Evolutionary conservation across 1,139 yeast genomes (phyloP), one percentile per base, ranked within the genome.

Genomic region (Pneumocystis carinii): DNA sequence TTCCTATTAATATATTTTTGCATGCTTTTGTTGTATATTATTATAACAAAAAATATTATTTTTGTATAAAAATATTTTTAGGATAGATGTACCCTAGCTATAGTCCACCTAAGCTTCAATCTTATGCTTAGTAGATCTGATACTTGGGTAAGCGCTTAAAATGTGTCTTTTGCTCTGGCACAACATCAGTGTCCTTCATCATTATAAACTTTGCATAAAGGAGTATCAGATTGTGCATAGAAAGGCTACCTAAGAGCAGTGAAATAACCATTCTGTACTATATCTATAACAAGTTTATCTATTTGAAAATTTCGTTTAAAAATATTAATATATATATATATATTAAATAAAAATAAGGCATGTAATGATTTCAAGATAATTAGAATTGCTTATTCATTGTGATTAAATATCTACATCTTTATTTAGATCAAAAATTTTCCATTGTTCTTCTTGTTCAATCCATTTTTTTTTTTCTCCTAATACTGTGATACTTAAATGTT

Each of bases 381-480:
- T 10, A 48, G 48, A 12, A 48, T 48, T 24, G 12, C 19, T 7
- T 48, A 24, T 19, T 48, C 14, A 48, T 48, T 48, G 32, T 48
- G n/a, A 24, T 48, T 24, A 2, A 24, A 12, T 24, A 48, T 48
- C n/a, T 48, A 48, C 24, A 24, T 48, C 55, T 12, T 48, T 17
- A 3, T 48, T 24, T 64, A 64, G 62, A 27, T 64, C 42, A 53
- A 64, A 62, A 37, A 65, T 59, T 15, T 58, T 61, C 69, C 69
- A 66, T 27, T 64, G 64, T 6, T 62, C 61, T 17, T 62, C 62
- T 55, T 57, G 57, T 3, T 38, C 58, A 17, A 61, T 41, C 65
- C 66, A 66, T 37, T 64, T 68, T 48, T 62, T 62, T 60, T 59
- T 58, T 42, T 63, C 65, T 10, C 69, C 69, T 37, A 67, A 60